Percentiles rank a stretch among this genome's conserved stretches.
Evolutionary conservation across 1,139 yeast species (phyloP).

Genomic region (Scheffersomyces quercinus): DNA sequence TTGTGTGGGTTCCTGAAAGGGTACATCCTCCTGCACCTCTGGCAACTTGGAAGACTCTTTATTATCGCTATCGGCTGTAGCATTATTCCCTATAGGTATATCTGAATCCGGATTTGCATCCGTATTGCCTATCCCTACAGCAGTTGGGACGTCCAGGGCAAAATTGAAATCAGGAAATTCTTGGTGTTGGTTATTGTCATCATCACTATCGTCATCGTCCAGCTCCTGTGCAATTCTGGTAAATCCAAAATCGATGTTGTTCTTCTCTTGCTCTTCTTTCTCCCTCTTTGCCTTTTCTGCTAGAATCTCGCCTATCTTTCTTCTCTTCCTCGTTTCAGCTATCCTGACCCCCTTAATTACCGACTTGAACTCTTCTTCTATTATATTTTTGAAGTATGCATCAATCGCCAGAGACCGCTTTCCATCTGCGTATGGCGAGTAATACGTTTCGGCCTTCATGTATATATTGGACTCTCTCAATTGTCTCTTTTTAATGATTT

Average conservation of each 20-base stretch:
- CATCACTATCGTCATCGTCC: conserved; percentile 22
- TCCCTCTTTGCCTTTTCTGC: conserved; percentile 24
- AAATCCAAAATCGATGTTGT: conserved; percentile 36
- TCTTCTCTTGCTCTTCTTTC: conserved; percentile 20
- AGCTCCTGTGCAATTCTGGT: conserved; percentile 22
- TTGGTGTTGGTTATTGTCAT: conserved; percentile 11
- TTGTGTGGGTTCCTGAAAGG: not conserved
- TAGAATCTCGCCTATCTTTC: conserved; percentile 20
- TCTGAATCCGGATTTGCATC: not conserved
- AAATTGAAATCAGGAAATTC: conserved; percentile 17
- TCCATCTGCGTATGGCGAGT: conserved; percentile 37
- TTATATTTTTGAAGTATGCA: conserved; percentile 22
- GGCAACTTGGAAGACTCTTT: not conserved
- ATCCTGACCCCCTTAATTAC: conserved; percentile 36
- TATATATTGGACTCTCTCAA: conserved; percentile 34
- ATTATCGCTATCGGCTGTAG: conserved; percentile 7
- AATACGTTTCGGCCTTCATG: conserved; percentile 47
- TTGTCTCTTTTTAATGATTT: conserved; percentile 20
- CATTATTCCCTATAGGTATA: not conserved
- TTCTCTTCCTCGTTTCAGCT: conserved; percentile 28
- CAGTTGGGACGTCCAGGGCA: conserved; percentile 2
- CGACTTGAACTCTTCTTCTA: conserved; percentile 35
- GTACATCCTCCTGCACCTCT: not conserved
- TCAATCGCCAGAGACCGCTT: conserved; percentile 26
- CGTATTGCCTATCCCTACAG: not conserved